A percentile compares a stretch with the other conserved stretches of the same genome.
Conservation (phyloP, 192 early-diverging fungal genomes). For the Obelidium mucronatum region DNA sequence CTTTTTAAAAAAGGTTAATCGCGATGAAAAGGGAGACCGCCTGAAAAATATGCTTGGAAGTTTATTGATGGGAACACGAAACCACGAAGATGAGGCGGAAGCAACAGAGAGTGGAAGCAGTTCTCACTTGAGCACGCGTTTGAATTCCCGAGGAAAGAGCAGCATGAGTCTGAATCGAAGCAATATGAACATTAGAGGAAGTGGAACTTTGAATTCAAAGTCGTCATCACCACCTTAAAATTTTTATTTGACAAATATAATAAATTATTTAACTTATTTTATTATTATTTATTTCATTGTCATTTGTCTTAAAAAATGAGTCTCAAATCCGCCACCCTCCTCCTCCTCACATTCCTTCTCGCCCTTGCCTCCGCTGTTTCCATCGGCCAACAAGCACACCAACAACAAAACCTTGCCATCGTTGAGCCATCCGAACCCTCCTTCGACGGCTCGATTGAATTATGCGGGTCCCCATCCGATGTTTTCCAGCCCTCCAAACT, state of each 20-base stretch:
- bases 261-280: too few species aligned
- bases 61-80: not conserved
- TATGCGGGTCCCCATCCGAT: slow-evolving; percentile 41
- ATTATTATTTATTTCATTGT: too few species aligned
- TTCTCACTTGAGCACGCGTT: too few species aligned
- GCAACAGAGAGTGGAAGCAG: too few species aligned
- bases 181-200: too few species aligned
- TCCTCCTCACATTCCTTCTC: not conserved
- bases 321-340: not conserved
- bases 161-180: too few species aligned
- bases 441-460: slow-evolving; percentile 25
- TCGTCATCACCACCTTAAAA: too few species aligned
- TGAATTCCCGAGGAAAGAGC: too few species aligned
- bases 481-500: slow-evolving; percentile 46
- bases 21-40: slow-evolving; percentile 9
- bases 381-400: not conserved
- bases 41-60: slow-evolving; percentile 28
- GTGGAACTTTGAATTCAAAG: too few species aligned
- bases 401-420: not conserved
- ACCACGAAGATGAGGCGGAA: not conserved
- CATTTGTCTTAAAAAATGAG: not conserved
- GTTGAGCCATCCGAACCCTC: not conserved
- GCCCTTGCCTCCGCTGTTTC: not conserved
- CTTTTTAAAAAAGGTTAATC: slow-evolving; percentile 22
- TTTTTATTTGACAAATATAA: too few species aligned